Evolutionary conservation across 768 basidiomycete genomes (phyloP).

Genomic region (Pleurotus ostreatus): DNA sequence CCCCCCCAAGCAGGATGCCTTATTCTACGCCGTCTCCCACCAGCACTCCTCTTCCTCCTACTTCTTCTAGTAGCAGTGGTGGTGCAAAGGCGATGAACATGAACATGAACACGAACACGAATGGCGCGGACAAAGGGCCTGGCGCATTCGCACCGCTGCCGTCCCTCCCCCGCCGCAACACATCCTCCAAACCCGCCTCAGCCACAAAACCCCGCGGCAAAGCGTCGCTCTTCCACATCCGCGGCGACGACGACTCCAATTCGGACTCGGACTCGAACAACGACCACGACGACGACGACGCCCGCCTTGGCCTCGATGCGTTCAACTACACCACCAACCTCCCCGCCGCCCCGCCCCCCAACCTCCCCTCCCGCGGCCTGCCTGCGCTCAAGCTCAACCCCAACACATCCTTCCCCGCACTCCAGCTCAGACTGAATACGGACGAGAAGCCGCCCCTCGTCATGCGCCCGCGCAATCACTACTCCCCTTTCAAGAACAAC

Average conservation of each 20-base stretch:
- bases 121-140: conserved; percentile 32
- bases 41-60: no score
- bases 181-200: conserved; percentile 4
- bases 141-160: conserved; percentile 49
- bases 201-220: conserved; percentile 1
- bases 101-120: neutral
- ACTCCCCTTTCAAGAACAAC: conserved; percentile 2
- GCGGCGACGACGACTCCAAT: conserved; percentile 32
- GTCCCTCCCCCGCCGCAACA: conserved; percentile 37
- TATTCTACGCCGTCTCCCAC: neutral
- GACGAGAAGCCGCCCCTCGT: conserved; percentile 22
- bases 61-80: no score
- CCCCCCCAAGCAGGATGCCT: neutral
- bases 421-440: conserved; percentile 15
- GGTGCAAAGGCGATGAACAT: no score
- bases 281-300: conserved; percentile 17
- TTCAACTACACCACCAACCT: conserved; percentile 8
- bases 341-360: neutral
- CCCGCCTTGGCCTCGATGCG: neutral
- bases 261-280: conserved; percentile 22
- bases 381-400: conserved; percentile 14
- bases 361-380: no score
- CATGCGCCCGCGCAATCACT: conserved; percentile 17
- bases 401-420: conserved; percentile 17
- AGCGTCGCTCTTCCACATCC: conserved; percentile 30